Evolutionary conservation across 768 basidiomycete species (phyloP).

Genomic region (Fistulinella prunicolor): DNA sequence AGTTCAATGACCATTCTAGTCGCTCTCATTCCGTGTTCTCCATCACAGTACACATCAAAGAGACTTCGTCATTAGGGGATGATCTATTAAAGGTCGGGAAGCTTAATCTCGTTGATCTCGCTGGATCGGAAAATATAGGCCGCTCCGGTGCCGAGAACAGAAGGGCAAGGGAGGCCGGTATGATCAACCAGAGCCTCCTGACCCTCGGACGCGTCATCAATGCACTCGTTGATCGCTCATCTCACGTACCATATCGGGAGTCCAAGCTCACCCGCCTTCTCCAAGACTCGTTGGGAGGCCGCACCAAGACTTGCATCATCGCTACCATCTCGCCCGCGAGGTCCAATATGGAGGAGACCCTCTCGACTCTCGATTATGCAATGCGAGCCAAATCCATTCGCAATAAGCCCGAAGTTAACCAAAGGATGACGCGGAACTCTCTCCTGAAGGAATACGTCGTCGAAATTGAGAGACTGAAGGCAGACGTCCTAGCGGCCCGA

Average conservation of each 20-base stretch:
- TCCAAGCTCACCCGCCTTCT: constrained; percentile 96
- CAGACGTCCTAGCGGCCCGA: constrained; percentile 84
- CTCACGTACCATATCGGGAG: constrained; percentile 95
- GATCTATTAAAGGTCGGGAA: constrained; percentile 93
- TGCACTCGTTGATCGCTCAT: constrained; percentile 85
- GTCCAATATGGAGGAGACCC: constrained; percentile 93
- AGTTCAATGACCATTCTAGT: constrained; percentile 96
- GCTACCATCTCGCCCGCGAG: constrained; percentile 94
- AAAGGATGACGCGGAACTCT: constrained; percentile 88
- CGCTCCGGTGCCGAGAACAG: constrained; percentile 94
- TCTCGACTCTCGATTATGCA: constrained; percentile 96
- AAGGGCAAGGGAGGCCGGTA: constrained; percentile 93
- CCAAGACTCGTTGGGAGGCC: constrained; percentile 98
- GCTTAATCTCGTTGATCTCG: constrained; percentile 94
- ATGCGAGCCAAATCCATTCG: constrained; percentile 92
- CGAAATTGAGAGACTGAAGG: constrained; percentile 91
- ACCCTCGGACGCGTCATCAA: constrained; percentile 98
- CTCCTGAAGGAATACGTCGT: constrained; percentile 90
- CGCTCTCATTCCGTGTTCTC: constrained; percentile 98
- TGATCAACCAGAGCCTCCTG: constrained; percentile 96
- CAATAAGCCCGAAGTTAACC: constrained; percentile 94
- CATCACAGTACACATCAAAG: constrained; percentile 92
- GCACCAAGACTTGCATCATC: constrained; percentile 96
- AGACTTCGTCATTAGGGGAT: constrained; percentile 71
- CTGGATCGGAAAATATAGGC: constrained; percentile 97